Evolutionary conservation across 176 grass and related monocot genomes (phyloP).

Genomic region (Puya raimondii): DNA sequence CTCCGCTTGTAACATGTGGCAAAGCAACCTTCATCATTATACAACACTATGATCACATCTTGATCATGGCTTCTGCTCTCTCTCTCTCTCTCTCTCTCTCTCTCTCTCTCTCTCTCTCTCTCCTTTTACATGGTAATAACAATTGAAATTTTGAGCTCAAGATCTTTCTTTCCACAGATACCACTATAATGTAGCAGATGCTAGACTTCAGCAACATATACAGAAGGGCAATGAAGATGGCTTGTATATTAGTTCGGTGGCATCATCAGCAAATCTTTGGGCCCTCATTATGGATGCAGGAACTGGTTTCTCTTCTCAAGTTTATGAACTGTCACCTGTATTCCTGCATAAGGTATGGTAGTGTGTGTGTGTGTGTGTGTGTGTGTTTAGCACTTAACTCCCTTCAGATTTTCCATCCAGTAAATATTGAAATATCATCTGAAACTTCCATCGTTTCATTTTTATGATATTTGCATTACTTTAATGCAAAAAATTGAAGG

Average conservation of each 20-base stretch:
- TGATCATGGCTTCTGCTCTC: no score
- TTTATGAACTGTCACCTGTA: constrained; percentile 86
- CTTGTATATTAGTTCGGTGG: constrained; percentile 88
- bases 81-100: no score
- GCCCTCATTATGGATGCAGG: constrained; percentile 98
- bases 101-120: no score
- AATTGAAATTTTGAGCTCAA: constrained; percentile 10
- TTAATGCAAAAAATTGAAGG: no score
- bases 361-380: background rate
- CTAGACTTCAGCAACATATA: constrained; percentile 92
- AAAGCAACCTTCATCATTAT: no score
- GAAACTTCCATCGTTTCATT: no score
- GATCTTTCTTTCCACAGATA: constrained; percentile 43
- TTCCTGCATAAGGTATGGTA: constrained; percentile 87
- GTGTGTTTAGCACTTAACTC: background rate
- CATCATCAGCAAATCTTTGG: constrained; percentile 87
- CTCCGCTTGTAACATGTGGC: no score
- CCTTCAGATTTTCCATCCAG: no score
- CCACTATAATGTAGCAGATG: constrained; percentile 94
- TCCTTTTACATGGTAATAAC: background rate
- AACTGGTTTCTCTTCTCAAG: constrained; percentile 87
- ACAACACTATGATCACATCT: no score
- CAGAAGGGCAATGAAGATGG: constrained; percentile 96
- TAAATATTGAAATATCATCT: no score
- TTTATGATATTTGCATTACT: no score